These are phyloP conservation scores for Capsicum rhomboideum DNA, from an alignment of 257 asterid genomes.

Conservation along the genomic window DNA sequence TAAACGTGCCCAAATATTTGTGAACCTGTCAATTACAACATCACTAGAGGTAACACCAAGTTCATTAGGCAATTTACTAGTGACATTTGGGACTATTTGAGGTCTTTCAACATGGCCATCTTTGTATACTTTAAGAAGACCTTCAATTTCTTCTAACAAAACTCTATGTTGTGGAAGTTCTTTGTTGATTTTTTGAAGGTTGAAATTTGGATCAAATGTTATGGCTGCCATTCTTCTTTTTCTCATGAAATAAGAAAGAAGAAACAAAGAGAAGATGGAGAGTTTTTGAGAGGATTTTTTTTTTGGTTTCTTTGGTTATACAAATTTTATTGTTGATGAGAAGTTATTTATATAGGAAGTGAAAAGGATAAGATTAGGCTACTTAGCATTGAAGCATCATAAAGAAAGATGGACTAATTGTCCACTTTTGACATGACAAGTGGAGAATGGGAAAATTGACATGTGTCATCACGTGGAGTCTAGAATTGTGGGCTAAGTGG, in stretches of 20 bases:
- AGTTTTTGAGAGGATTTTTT: background rate
- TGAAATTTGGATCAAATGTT: constrained; percentile 25
- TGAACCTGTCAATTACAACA: constrained; percentile 39
- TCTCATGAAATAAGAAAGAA: background rate
- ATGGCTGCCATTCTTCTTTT: constrained; percentile 36
- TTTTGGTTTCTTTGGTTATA: background rate
- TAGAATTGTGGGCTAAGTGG: background rate
- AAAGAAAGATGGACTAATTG: constrained; percentile 5
- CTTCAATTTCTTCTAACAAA: constrained; percentile 53
- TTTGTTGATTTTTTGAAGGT: constrained; percentile 33
- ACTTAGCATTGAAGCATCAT: background rate
- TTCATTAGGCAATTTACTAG: constrained; percentile 31
- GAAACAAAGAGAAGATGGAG: background rate
- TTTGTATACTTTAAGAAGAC: constrained; percentile 53
- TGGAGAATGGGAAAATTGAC: constrained; percentile 17
- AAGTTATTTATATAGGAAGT: constrained; percentile 20
- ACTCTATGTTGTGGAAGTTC: constrained; percentile 20
- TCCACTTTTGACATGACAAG: background rate
- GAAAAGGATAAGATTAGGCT: constrained; percentile 18
- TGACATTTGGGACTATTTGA: constrained; percentile 46
- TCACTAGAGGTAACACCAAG: constrained; percentile 46
- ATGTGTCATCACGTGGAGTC: constrained; percentile 19
- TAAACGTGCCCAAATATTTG: constrained; percentile 68
- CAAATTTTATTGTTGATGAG: background rate
- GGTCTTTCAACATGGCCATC: constrained; percentile 79